Evolutionary conservation across 208 protist species (phyloP), one percentile per base, ranked within the genome.

Genomic region (Blechomonas ayalai): DNA sequence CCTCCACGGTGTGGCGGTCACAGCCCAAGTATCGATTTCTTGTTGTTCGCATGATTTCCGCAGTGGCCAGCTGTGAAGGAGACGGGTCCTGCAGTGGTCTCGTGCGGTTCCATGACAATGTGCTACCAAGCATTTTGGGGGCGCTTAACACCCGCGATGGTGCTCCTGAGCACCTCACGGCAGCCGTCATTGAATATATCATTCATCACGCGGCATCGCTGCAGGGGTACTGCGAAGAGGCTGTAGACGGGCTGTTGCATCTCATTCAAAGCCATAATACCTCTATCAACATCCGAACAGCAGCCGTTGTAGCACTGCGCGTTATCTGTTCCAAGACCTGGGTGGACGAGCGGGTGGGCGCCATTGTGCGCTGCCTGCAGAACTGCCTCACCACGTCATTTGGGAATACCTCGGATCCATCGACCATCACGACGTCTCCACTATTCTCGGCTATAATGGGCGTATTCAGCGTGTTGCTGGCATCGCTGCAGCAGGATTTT

Each of bases 311-410:
- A 10, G 49, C 76, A 3, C 66, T 92, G 8, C 73, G 79, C 9
- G 62, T 80, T 32, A 70, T 92, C 1, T 89, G 79, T 35, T 53
- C 51, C 25, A 71, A 60, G 36, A 49, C 89, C 16, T 75, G 67
- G 47, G 67, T 89, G 9, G 70, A 92, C 40, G 76, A 88, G 66
- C 62, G 82, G 4, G 76, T 80, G 15, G 83, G 79, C 31, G 45
- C 67, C 12, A 87, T 92, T 55, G 83, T 92, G n/a, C 79, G 83
- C 15, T 67, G 61, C 9, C 58, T 92, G 24, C 60, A 85, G 36
- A 37, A 31, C 4, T 76, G 59, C 48, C 59, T 92, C 12, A 29
- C 24, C 6, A 64, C 46, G 39, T 50, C 40, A 12, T 54, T 39
- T 9, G 56, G 64, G 0, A 48, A 16, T 5, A 56, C 16, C 6